phyloP scores from a whole-genome alignment of 2,329 filamentous ascomycete species.

The Aspergillus novoparasiticus region DNA sequence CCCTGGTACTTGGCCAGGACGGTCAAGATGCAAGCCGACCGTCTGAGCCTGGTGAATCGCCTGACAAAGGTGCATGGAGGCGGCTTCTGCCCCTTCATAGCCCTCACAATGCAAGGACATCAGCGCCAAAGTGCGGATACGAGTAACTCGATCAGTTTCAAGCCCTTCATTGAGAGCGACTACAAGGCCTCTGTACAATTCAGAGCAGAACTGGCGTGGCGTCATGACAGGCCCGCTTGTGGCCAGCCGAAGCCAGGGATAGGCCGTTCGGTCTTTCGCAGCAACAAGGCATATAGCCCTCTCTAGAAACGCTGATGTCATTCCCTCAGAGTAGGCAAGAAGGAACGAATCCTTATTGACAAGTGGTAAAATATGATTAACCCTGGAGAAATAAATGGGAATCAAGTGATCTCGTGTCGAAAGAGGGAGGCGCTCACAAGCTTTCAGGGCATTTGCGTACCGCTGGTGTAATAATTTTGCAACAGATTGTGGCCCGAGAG shows the following conservation, averaged over 20 bases:
- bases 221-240: slow-evolving; percentile 33
- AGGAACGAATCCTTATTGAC: slow-evolving; percentile 33
- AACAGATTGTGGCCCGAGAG: slow-evolving; percentile 11
- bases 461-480: slow-evolving; percentile 26
- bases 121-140: slow-evolving; percentile 41
- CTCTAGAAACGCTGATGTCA: slow-evolving; percentile 38
- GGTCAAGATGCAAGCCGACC: slow-evolving; percentile 41
- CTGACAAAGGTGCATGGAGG: slow-evolving; percentile 43
- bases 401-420: slow-evolving; percentile 36
- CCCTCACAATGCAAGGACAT: slow-evolving; percentile 47
- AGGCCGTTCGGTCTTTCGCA: slow-evolving; percentile 39
- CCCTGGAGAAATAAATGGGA: slow-evolving; percentile 39
- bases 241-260: slow-evolving; percentile 33
- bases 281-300: slow-evolving; percentile 45
- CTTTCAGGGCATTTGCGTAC: slow-evolving; percentile 27
- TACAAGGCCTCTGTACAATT: slow-evolving; percentile 40
- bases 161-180: slow-evolving; percentile 41
- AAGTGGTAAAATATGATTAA: slow-evolving; percentile 43
- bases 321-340: slow-evolving; percentile 27
- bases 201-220: slow-evolving; percentile 41
- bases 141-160: slow-evolving; percentile 39
- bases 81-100: slow-evolving; percentile 42
- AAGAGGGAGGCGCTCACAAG: slow-evolving; percentile 34
- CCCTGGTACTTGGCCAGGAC: slow-evolving; percentile 32
- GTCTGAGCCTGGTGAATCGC: slow-evolving; percentile 47